Percentiles rank a stretch among this genome's conserved stretches.
Conservation (phyloP, 2,329 filamentous ascomycete species). For the Didymella arachidicola region DNA sequence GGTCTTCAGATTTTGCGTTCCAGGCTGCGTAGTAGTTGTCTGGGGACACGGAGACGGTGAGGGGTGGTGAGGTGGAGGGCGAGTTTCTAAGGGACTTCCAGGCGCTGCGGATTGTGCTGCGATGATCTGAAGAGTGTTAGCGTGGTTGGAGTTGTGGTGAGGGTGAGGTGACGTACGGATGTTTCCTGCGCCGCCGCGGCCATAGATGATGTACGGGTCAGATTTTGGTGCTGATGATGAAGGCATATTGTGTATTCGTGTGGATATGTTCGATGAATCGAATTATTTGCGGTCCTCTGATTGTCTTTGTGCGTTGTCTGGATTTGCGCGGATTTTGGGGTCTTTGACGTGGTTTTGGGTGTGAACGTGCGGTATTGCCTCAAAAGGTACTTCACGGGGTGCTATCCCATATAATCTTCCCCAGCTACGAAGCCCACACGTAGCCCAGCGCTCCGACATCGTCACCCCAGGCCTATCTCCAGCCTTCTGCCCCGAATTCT, state of each 20-base stretch:
- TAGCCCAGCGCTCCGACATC: constrained; percentile 19
- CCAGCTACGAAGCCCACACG: constrained; percentile 14
- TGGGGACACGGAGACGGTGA: constrained; percentile 8
- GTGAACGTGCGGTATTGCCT: constrained; percentile 7
- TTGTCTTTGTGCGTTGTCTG: too few species aligned
- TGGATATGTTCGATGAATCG: background rate
- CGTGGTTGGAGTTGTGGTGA: background rate
- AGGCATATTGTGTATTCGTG: constrained; percentile 12
- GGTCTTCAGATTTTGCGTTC: constrained; percentile 21
- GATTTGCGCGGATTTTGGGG: background rate
- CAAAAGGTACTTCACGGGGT: constrained; percentile 16
- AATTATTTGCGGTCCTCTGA: background rate
- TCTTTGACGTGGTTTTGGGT: background rate
- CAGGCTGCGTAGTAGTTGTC: constrained; percentile 21
- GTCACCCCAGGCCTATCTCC: constrained; percentile 21
- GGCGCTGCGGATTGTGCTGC: constrained; percentile 19
- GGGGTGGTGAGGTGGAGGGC: constrained; percentile 12
- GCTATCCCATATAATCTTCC: constrained; percentile 12
- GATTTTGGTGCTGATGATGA: constrained; percentile 15
- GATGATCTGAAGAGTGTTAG: constrained; percentile 8
- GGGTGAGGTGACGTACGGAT: constrained; percentile 10
- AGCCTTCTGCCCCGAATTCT: constrained; percentile 9
- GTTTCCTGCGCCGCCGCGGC: constrained; percentile 21
- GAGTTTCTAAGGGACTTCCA: constrained; percentile 21
- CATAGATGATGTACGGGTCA: constrained; percentile 23